Percentiles rank a stretch among this genome's conserved stretches.
phyloP scores from a whole-genome alignment of 257 asterid species.

The Verbena officinalis region DNA sequence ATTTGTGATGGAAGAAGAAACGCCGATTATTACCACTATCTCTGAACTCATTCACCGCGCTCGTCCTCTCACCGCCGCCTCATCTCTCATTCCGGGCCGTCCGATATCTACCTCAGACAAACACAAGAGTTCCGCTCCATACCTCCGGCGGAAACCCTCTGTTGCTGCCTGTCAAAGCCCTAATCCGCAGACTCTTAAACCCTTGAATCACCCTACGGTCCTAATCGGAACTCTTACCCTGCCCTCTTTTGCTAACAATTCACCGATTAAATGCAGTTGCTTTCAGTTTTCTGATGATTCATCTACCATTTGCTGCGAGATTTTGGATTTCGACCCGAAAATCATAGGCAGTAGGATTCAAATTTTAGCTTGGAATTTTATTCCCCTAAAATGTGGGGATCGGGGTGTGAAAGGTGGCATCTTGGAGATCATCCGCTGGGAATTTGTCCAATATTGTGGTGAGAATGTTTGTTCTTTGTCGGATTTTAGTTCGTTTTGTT shows the following conservation, averaged over 20 bases:
- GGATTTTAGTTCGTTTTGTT: conserved; percentile 39
- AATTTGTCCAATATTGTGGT: conserved; percentile 29
- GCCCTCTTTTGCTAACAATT: conserved; percentile 35
- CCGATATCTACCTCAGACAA: conserved; percentile 19
- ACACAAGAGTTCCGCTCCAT: conserved; percentile 23
- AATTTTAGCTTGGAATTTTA: conserved; percentile 73
- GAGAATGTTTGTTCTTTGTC: conserved; percentile 30
- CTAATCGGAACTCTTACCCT: conserved; percentile 65
- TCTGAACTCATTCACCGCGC: conserved; percentile 55
- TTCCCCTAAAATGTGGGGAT: conserved; percentile 47
- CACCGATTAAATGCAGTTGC: conserved; percentile 47
- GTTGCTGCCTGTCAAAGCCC: conserved; percentile 32
- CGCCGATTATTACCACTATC: conserved; percentile 35
- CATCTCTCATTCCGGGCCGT: conserved; percentile 41
- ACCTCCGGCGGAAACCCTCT: conserved; percentile 25
- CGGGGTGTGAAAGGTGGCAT: conserved; percentile 53
- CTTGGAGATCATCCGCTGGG: conserved; percentile 84
- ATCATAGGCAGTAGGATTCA: conserved; percentile 49
- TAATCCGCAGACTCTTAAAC: conserved; percentile 48
- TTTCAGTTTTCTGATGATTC: conserved; percentile 66
- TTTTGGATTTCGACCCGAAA: conserved; percentile 54
- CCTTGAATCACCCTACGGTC: conserved; percentile 45
- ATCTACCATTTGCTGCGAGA: conserved; percentile 67
- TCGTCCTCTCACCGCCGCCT: conserved; percentile 57
- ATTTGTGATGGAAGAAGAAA: conserved; percentile 45